Evolutionary conservation across 805 yeast species (phyloP), one percentile per base, ranked within the genome.

Genomic region (Lipomyces yamanashiensis): DNA sequence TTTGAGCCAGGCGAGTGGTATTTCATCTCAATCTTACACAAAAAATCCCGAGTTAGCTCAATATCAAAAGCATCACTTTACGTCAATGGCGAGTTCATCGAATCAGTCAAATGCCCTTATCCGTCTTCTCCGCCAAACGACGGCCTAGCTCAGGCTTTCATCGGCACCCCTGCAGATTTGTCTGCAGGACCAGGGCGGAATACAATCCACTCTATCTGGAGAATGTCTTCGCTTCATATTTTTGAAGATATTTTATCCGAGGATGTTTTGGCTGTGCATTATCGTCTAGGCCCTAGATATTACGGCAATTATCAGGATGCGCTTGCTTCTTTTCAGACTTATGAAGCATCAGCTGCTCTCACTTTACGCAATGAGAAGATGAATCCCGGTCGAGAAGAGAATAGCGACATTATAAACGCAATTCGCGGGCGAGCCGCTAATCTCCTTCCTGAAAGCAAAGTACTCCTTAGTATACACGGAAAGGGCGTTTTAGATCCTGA

Each of bases 221-320:
- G 62, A 23, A 21, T 71, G 37, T 58, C 68, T 5, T 58, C 71
- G 19, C 40, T 70, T 15, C 67, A 61, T 57, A 41, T 71, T 7
- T 62, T 71, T 39, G 70, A 65, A 33, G 66, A 59, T 21, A 56
- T 68, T 7, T 40, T 71, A 19, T 65, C 72, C 13, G 66, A 61
- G 19, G 74, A 71, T 33, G 28, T 67, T 9, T 43, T 72, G 13
- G 58, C 67, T 13, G 65, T 72, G n/a, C 63, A 69, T 28, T 65
- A 67, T 44, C 59, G 60, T 8, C 56, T 71, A 9, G 73, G 73
- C 1, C 70, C 74, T 2, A 47, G 69, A 17, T 71, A 71, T 50
- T 49, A 62, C n/a, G 74, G 74, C 17, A 65, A 67, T 34, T 71
- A 62, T 55, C 74, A 71, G 21, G 74, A 70, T 19, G 40, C 67